A percentile compares a stretch with the other conserved stretches of the same genome.
Evolutionary conservation across 2,329 filamentous ascomycete genomes (phyloP).

Genomic region (Fusarium duplospermum): DNA sequence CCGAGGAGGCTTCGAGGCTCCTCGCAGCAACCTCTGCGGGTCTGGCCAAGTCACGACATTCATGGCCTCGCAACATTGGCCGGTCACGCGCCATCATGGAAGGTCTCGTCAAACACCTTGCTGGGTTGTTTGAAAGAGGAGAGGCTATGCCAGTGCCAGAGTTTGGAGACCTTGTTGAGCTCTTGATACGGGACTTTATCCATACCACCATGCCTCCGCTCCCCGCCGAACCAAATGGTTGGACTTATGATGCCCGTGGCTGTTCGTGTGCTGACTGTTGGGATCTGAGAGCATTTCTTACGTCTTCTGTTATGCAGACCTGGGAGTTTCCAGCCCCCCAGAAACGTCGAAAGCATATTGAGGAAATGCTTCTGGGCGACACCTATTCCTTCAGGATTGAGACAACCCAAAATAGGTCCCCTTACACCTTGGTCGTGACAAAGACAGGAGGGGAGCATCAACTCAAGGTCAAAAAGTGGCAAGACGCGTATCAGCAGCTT

Average conservation of each 20-base stretch:
- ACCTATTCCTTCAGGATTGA: background rate
- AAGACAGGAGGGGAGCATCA: constrained; percentile 2
- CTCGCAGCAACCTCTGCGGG: background rate
- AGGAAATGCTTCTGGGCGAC: background rate
- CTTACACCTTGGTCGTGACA: background rate
- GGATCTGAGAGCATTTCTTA: constrained; percentile 4
- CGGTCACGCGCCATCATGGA: background rate
- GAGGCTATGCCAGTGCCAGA: background rate
- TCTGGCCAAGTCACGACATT: background rate
- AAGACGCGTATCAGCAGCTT: background rate
- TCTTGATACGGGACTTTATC: constrained; percentile 6
- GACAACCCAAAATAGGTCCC: background rate
- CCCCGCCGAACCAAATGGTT: background rate
- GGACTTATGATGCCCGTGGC: constrained; percentile 11
- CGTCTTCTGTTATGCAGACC: background rate
- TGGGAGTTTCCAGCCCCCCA: constrained; percentile 1
- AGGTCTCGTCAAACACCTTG: constrained; percentile 6
- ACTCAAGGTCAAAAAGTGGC: background rate
- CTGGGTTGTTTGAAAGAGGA: background rate
- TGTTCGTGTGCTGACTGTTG: constrained; percentile 11
- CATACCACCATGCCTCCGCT: background rate
- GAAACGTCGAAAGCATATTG: constrained; percentile 3
- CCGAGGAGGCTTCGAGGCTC: background rate
- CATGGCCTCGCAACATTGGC: background rate
- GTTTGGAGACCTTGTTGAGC: constrained; percentile 3